Evolutionary conservation across 2,329 filamentous ascomycete species (phyloP).

Genomic region (Stagonosporopsis tanaceti): DNA sequence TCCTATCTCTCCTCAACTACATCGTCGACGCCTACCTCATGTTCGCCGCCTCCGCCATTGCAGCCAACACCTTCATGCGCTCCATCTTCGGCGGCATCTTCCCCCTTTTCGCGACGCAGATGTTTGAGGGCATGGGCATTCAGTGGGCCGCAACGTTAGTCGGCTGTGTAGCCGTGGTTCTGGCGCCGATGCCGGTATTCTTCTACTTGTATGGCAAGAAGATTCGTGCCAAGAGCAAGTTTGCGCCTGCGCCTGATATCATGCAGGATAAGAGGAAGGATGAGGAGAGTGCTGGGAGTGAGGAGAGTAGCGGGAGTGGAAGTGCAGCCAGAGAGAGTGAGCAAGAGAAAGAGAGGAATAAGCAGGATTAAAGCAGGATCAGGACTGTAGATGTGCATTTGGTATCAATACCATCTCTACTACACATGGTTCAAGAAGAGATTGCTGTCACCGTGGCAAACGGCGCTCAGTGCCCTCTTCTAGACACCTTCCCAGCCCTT

Average conservation of each 20-base stretch:
- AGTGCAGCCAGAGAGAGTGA: background rate
- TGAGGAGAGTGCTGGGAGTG: slow-evolving; percentile 37
- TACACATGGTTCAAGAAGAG: no score
- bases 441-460: no score
- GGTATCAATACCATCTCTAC: background rate
- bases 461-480: no score
- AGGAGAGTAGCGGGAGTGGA: background rate
- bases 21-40: slow-evolving; percentile 67
- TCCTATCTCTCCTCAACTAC: slow-evolving; percentile 66
- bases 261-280: slow-evolving; percentile 44
- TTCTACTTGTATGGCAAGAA: slow-evolving; percentile 56
- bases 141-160: slow-evolving; percentile 57
- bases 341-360: slow-evolving; percentile 8
- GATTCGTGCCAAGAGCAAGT: slow-evolving; percentile 54
- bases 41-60: slow-evolving; percentile 62
- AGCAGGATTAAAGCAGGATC: slow-evolving; percentile 1
- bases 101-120: slow-evolving; percentile 64
- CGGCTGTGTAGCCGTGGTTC: slow-evolving; percentile 53
- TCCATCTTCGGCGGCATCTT: slow-evolving; percentile 60
- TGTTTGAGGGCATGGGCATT: slow-evolving; percentile 63
- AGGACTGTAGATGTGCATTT: background rate
- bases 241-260: slow-evolving; percentile 54
- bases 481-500: no score
- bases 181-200: slow-evolving; percentile 55
- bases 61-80: slow-evolving; percentile 64